Base-by-base conservation (phyloP, 768 basidiomycete genomes). In the Rhizopogon rudus region DNA sequence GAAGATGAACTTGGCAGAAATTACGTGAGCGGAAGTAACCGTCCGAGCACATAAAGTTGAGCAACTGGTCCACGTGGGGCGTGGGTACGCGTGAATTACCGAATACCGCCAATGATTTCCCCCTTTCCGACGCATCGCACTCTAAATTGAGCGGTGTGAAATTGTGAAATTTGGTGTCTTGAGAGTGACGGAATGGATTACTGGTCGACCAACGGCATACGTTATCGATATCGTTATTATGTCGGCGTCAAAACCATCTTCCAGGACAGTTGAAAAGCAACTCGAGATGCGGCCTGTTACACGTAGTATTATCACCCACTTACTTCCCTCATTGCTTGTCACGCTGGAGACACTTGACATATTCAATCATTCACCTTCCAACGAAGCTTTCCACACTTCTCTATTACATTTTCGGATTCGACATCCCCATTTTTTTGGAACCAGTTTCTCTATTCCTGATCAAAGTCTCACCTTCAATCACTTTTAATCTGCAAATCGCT, bases 401-500 rank as follows among this genome's bases (percentile, higher is more conserved):
- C 59, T 59, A 12, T 28, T 50, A 6, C 37, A 25, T 40, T 13
- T 58, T 13, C 60, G 45, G 62, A 54, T 40, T 58, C 29, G 37
- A 46, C 53, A 52, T 44, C 42, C 51, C 55, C 42, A 41, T 53
- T 31, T n/a, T n/a, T 58, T 52, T 49, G 52, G 16, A 56, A 66
- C 52, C 12, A 50, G 46, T 54, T 57, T 46, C 57, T 42, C 59
- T 39, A 64, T 60, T 64, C 63, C 55, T 54, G 58, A 46, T 54
- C 60, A 58, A 63, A 60, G 17, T 17, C 20, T 51, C 25, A 46
- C 48, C 45, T 59, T 63, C 69, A 44, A 57, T 51, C 64, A 59
- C 45, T 57, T 44, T 56, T 53, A 55, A 53, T 33, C 51, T 71
- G 68, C 68, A 70, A 68, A 71, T 70, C 68, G 41, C 61, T 58